phyloP scores from a whole-genome alignment of 768 basidiomycete genomes.

The Mrakia blollopis region DNA sequence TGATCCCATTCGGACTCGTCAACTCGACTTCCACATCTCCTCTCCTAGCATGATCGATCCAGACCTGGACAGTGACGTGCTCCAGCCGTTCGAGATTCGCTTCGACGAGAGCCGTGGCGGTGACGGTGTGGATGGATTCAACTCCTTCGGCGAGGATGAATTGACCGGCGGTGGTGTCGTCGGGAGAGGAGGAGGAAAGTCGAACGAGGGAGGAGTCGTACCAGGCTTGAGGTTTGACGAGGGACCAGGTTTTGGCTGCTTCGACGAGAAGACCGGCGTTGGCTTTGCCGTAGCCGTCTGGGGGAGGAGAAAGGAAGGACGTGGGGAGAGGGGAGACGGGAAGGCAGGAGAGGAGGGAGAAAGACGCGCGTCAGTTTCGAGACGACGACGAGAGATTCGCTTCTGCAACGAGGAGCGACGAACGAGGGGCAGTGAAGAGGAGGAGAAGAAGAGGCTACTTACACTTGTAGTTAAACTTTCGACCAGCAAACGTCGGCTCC shows the following conservation, averaged over 20 bases:
- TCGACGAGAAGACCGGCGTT: slow-evolving; percentile 77
- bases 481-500: slow-evolving; percentile 70
- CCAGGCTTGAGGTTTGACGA: slow-evolving; percentile 94
- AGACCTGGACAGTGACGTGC: slow-evolving; percentile 86
- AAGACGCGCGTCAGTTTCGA: not conserved
- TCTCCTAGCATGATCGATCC: slow-evolving; percentile 78
- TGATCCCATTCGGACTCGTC: slow-evolving; percentile 75
- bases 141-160: slow-evolving; percentile 63
- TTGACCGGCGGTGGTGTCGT: slow-evolving; percentile 34
- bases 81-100: slow-evolving; percentile 84
- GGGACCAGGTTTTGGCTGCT: slow-evolving; percentile 71
- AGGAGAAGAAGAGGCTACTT: not conserved
- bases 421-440: not conserved
- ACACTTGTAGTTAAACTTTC: slow-evolving; percentile 77
- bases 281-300: slow-evolving; percentile 78
- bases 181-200: slow-evolving; percentile 33
- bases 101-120: slow-evolving; percentile 58
- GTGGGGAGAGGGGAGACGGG: not conserved
- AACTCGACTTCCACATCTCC: slow-evolving; percentile 93
- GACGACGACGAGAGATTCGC: not conserved
- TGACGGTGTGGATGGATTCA: slow-evolving; percentile 60
- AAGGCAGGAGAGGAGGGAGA: not conserved
- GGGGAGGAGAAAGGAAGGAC: not conserved
- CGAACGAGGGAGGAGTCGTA: slow-evolving; percentile 63
- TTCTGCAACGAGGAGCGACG: not conserved